A percentile compares a stretch with the other conserved stretches of the same genome.
phyloP scores from a whole-genome alignment of 23 red algal genomes.

The Gracilaria caudata region DNA sequence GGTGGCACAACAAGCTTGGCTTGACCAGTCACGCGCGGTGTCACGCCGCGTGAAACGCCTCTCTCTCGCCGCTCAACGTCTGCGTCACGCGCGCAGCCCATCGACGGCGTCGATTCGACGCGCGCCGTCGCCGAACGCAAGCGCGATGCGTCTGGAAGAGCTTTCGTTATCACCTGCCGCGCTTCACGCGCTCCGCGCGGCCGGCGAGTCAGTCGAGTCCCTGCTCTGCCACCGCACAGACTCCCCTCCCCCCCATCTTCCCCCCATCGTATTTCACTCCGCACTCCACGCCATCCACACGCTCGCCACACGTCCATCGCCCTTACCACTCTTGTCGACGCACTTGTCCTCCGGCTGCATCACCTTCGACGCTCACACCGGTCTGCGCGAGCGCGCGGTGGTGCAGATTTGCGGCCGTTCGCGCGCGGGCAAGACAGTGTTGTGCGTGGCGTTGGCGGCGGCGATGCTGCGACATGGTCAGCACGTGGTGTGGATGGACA shows the following conservation, averaged over 20 bases:
- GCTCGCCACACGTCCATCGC: neutral
- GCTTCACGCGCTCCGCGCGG: neutral
- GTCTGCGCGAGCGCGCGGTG: neutral
- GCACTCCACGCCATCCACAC: conserved; percentile 1
- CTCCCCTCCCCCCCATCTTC: neutral
- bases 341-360: neutral
- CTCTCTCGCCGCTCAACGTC: neutral
- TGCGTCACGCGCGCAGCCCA: too few relatives aligned
- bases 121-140: neutral
- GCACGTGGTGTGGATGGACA: conserved; percentile 23
- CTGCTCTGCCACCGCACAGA: neutral
- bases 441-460: neutral
- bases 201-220: neutral
- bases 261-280: neutral
- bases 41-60: neutral
- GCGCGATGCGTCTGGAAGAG: conserved; percentile 8
- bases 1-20: too few relatives aligned
- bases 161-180: neutral
- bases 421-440: conserved; percentile 9
- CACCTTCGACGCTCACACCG: neutral
- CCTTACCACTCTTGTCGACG: neutral
- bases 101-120: neutral
- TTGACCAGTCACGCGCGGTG: neutral
- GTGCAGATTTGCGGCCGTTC: neutral
- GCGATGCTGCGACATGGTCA: neutral